Percentiles rank a stretch among this genome's conserved stretches.
Conservation (phyloP, 305 asterid genomes). For the Solanum aculeatissimum region DNA sequence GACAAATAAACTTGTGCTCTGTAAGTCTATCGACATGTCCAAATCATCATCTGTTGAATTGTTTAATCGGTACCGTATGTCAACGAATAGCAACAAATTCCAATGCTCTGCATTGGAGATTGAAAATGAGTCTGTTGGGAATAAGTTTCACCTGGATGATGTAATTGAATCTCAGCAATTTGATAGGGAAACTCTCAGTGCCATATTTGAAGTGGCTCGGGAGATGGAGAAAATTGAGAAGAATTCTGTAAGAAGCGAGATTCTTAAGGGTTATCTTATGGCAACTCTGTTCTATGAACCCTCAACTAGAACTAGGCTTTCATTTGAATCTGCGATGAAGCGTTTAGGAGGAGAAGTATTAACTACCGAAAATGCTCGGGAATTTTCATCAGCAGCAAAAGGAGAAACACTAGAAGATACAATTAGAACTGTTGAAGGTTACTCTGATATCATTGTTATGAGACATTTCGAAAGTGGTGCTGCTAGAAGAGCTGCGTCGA, state of each 20-base stretch:
- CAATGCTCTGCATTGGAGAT: conserved; percentile 41
- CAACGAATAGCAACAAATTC: conserved; percentile 3
- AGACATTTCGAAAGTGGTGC: conserved; percentile 98
- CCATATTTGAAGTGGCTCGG: conserved; percentile 72
- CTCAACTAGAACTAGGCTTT: conserved; percentile 89
- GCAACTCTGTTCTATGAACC: conserved; percentile 92
- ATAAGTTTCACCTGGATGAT: conserved; percentile 58
- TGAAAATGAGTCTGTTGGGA: conserved; percentile 17
- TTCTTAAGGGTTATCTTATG: conserved; percentile 80
- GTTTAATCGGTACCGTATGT: not conserved
- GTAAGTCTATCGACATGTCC: not conserved
- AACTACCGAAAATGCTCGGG: conserved; percentile 92
- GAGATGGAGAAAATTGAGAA: conserved; percentile 92
- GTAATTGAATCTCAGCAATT: conserved; percentile 86
- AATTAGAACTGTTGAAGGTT: conserved; percentile 85
- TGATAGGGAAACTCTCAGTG: conserved; percentile 58
- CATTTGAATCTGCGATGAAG: conserved; percentile 95
- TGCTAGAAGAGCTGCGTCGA: conserved; percentile 73
- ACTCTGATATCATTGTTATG: conserved; percentile 80
- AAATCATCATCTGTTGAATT: not conserved
- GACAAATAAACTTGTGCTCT: not conserved
- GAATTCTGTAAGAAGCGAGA: conserved; percentile 48
- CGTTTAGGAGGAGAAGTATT: conserved; percentile 91
- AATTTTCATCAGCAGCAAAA: conserved; percentile 91
- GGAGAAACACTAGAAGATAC: conserved; percentile 97